phyloP scores from a whole-genome alignment of 176 grass and related monocot genomes.

The Oryza nivara region DNA sequence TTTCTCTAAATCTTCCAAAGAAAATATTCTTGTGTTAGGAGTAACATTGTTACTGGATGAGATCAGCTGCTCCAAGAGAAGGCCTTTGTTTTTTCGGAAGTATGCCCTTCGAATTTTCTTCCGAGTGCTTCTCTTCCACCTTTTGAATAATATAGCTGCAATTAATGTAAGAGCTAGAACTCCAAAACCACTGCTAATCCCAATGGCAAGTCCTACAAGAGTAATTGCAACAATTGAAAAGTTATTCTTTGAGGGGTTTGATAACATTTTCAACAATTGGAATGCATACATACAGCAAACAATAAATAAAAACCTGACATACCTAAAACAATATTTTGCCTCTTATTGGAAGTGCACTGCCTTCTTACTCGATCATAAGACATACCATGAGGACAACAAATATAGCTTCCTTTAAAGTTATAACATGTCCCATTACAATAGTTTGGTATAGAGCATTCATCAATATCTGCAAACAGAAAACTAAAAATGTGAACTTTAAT shows the following conservation, averaged over 20 bases:
- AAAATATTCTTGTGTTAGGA: neutral
- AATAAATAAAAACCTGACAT: conserved; percentile 2
- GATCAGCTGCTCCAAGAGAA: neutral
- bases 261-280: neutral
- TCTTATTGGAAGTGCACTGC: conserved; percentile 33
- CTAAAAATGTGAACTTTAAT: conserved; percentile 15
- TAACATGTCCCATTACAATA: conserved; percentile 28
- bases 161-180: conserved; percentile 33
- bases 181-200: conserved; percentile 46
- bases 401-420: conserved; percentile 37
- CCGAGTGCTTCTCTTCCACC: conserved; percentile 26
- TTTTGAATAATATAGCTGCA: conserved; percentile 13
- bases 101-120: conserved; percentile 44
- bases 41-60: neutral
- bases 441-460: conserved; percentile 40
- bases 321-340: conserved; percentile 37
- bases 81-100: conserved; percentile 34
- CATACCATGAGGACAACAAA: conserved; percentile 2
- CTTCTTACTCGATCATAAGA: conserved; percentile 40
- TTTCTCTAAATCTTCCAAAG: conserved; percentile 1
- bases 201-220: conserved; percentile 36
- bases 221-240: conserved; percentile 13
- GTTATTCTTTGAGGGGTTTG: neutral
- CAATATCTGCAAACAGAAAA: conserved; percentile 44
- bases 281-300: neutral